phyloP scores from a whole-genome alignment of 2,329 filamentous ascomycete species.

The Aspergillus sp. region DNA sequence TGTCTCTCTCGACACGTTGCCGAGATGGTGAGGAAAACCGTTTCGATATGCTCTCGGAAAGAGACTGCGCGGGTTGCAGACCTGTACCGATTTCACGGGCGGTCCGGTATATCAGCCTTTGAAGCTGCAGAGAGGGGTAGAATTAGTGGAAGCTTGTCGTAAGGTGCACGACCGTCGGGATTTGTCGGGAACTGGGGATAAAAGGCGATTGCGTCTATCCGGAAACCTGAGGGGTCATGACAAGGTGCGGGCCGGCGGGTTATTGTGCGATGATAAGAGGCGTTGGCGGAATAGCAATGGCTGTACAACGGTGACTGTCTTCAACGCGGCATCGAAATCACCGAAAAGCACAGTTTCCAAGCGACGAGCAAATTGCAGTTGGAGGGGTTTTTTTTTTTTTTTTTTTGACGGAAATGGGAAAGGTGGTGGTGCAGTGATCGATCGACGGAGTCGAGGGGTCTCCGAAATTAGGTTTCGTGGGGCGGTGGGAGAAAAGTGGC shows the following conservation, averaged over 20 bases:
- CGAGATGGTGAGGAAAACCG: conserved; percentile 25
- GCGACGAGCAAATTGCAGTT: background rate
- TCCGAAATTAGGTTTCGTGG: conserved; percentile 29
- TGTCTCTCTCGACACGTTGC: conserved; percentile 48
- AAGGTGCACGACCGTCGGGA: background rate
- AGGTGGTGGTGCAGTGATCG: conserved; percentile 14
- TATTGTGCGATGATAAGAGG: conserved; percentile 34
- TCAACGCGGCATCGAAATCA: background rate
- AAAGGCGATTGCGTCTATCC: conserved; percentile 11
- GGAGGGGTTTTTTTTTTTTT: background rate
- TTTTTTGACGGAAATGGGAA: background rate
- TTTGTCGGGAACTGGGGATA: background rate
- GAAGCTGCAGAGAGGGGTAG: background rate
- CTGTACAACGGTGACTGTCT: background rate
- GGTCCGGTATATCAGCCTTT: conserved; percentile 6
- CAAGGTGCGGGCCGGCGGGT: conserved; percentile 32
- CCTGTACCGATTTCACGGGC: conserved; percentile 13
- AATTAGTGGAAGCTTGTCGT: background rate
- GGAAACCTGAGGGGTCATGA: conserved; percentile 30
- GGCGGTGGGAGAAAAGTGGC: conserved; percentile 20
- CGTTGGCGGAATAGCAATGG: conserved; percentile 21
- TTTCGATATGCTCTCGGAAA: conserved; percentile 11
- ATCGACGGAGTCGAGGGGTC: conserved; percentile 22
- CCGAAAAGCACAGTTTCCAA: background rate
- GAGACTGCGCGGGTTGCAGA: conserved; percentile 7